These are phyloP conservation scores for Amaranthus palmeri DNA, from an alignment of 148 eudicot genomes.

Conservation along the genomic window DNA sequence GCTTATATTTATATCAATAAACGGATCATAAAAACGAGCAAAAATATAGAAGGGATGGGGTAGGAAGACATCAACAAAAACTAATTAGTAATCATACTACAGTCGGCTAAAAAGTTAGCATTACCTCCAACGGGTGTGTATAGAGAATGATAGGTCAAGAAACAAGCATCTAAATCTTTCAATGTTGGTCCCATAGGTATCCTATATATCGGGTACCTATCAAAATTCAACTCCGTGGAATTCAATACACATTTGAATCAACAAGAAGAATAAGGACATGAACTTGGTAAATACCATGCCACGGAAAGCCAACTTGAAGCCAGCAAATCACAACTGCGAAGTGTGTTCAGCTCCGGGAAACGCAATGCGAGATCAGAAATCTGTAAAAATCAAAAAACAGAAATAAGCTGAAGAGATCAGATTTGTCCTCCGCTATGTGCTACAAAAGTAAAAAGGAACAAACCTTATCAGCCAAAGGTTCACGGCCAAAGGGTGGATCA, in stretches of 20 bases:
- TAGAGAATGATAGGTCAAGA: conserved; percentile 76
- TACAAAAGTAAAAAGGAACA: conserved; percentile 11
- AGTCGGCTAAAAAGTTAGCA: not conserved
- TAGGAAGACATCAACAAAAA: not conserved
- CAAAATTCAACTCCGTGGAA: not conserved
- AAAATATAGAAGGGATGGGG: not conserved
- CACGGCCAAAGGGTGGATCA: conserved; percentile 64
- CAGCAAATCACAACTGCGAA: conserved; percentile 74
- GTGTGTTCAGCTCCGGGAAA: conserved; percentile 58
- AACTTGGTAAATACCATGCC: conserved; percentile 60
- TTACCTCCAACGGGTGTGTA: conserved; percentile 63
- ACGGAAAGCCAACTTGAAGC: conserved; percentile 84
- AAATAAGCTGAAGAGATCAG: not conserved
- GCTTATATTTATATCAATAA: not conserved
- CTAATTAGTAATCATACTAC: not conserved
- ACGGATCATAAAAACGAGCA: not conserved
- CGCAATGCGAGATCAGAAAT: conserved; percentile 56
- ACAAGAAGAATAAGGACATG: not conserved
- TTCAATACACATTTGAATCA: not conserved
- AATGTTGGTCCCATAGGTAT: conserved; percentile 82
- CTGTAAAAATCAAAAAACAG: conserved; percentile 30
- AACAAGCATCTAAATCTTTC: conserved; percentile 86
- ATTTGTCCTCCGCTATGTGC: not conserved
- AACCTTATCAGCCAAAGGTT: conserved; percentile 88
- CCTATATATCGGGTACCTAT: conserved; percentile 95